A percentile compares a stretch with the other conserved stretches of the same genome.
phyloP scores from a whole-genome alignment of 2,329 filamentous ascomycete genomes.

The Alternaria triticimaculans region DNA sequence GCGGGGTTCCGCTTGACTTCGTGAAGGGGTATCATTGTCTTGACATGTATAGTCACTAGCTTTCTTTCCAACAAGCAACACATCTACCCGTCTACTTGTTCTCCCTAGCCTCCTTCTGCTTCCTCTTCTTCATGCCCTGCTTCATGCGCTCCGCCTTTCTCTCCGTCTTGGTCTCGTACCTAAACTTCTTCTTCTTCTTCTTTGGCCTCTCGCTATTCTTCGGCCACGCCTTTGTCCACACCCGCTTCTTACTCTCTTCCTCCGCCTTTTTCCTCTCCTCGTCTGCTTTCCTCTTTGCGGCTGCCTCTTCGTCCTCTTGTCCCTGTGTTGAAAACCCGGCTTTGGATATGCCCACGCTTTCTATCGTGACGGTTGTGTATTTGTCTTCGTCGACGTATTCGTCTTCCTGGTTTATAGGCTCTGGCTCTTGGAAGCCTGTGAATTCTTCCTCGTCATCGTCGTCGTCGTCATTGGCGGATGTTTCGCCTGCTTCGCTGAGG shows the following conservation, averaged over 20 bases:
- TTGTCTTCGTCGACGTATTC: conserved; percentile 97
- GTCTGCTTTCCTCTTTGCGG: conserved; percentile 30
- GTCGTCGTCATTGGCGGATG: conserved; percentile 40
- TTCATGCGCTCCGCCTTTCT: conserved; percentile 68
- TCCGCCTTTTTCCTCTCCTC: conserved; percentile 25
- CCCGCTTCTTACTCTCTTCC: conserved; percentile 58
- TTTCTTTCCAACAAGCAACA: not conserved
- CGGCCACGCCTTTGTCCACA: conserved; percentile 61
- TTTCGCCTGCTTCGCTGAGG: conserved; percentile 45
- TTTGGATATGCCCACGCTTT: conserved; percentile 80
- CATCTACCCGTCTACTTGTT: conserved; percentile 5
- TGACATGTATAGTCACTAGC: not conserved
- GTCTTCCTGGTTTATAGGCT: conserved; percentile 77
- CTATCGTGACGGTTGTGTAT: conserved; percentile 93
- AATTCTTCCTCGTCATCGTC: conserved; percentile 66
- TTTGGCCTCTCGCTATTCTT: conserved; percentile 60
- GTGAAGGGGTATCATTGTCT: conserved; percentile 11
- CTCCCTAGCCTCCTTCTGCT: conserved; percentile 66
- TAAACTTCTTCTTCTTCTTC: conserved; percentile 89
- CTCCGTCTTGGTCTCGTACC: conserved; percentile 89
- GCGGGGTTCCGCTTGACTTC: not conserved
- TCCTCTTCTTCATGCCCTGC: conserved; percentile 73
- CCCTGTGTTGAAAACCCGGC: conserved; percentile 71
- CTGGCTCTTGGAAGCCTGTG: conserved; percentile 53
- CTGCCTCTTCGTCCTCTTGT: conserved; percentile 29